Conservation (phyloP, 2,329 filamentous ascomycete genomes). For the Fusarium sp. region DNA sequence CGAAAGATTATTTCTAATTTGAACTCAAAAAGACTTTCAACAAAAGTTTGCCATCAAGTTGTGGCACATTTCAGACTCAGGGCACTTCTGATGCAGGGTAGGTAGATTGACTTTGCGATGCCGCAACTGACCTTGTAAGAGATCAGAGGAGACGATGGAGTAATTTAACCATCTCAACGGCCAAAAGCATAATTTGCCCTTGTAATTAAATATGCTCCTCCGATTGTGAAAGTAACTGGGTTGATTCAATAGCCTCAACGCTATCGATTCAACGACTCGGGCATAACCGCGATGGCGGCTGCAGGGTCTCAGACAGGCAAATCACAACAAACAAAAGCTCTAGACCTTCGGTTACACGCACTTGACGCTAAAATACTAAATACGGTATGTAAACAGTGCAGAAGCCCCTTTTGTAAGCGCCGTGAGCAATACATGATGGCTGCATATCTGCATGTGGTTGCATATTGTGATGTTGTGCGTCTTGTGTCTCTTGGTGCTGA, state of each 20-base stretch:
- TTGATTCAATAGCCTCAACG: background rate
- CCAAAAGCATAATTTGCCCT: background rate
- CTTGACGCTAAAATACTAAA: slow-evolving; percentile 3
- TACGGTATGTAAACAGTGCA: background rate
- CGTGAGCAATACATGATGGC: slow-evolving; percentile 4
- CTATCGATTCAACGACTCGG: background rate
- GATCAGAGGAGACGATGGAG: background rate
- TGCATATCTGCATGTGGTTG: slow-evolving; percentile 17
- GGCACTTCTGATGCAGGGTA: background rate
- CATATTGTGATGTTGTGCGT: slow-evolving; percentile 13
- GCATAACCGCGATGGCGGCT: slow-evolving; percentile 28
- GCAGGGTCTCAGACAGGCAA: slow-evolving; percentile 18
- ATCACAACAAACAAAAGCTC: slow-evolving; percentile 21
- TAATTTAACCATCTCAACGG: background rate
- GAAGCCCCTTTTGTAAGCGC: slow-evolving; percentile 22
- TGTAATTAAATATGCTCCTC: background rate
- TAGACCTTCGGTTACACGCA: slow-evolving; percentile 22
- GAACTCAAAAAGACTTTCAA: background rate
- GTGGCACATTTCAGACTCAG: too few relatives aligned
- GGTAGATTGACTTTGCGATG: too few relatives aligned
- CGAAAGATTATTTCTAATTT: background rate
- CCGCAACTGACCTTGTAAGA: background rate
- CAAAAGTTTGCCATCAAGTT: background rate
- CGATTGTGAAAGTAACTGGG: background rate
- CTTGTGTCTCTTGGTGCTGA: background rate